Percentiles rank a stretch among this genome's conserved stretches.
phyloP scores from a whole-genome alignment of 495 filamentous ascomycete species.

The Pyronema domesticum region DNA sequence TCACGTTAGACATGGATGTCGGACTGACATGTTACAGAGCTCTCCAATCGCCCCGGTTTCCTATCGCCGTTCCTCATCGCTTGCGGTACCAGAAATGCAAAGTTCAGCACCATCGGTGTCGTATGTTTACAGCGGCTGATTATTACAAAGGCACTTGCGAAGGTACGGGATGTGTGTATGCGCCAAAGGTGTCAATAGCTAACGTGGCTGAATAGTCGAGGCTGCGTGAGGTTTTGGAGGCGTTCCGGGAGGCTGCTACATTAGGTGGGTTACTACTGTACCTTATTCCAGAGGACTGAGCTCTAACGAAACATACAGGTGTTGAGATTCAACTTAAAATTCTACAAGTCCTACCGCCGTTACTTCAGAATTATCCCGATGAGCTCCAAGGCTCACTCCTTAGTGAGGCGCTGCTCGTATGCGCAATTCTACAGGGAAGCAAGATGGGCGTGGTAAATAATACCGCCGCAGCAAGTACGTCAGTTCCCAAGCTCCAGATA shows the following conservation, averaged over 20 bases:
- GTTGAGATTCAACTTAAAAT: conserved; percentile 94
- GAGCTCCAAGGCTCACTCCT: conserved; percentile 67
- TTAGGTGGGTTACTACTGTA: conserved; percentile 30
- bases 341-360: conserved; percentile 74
- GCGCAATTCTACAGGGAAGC: conserved; percentile 70
- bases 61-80: conserved; percentile 84
- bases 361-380: conserved; percentile 77
- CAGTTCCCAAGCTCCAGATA: background rate
- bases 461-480: conserved; percentile 62
- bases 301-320: conserved; percentile 28
- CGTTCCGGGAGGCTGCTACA: conserved; percentile 61
- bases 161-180: conserved; percentile 24
- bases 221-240: conserved; percentile 68
- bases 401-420: conserved; percentile 67
- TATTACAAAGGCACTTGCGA: conserved; percentile 57
- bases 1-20: background rate
- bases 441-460: conserved; percentile 87
- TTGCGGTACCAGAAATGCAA: conserved; percentile 72
- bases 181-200: conserved; percentile 3
- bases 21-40: conserved; percentile 40
- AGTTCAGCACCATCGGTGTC: conserved; percentile 69
- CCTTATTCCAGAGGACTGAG: background rate
- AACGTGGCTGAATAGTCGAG: conserved; percentile 28
- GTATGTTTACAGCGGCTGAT: conserved; percentile 78
- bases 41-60: conserved; percentile 62